Conservation (phyloP, 768 basidiomycete genomes). For the Agaricus blazei region DNA sequence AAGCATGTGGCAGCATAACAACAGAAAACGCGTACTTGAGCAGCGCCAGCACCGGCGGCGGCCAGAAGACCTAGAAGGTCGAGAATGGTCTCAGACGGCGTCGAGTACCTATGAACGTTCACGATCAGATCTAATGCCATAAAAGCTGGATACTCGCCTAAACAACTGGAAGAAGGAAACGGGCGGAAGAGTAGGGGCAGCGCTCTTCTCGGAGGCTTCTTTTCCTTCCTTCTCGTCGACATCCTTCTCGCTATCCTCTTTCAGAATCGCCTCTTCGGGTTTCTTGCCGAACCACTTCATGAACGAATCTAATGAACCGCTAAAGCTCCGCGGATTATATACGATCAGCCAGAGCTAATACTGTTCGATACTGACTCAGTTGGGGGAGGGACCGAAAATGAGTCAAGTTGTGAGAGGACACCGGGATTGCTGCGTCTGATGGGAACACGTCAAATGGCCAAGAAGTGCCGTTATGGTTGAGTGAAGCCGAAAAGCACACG, state of each 20-base stretch:
- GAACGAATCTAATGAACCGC: not conserved
- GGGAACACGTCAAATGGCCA: not conserved
- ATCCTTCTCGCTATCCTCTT: not conserved
- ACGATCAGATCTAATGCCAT: not conserved
- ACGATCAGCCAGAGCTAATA: not conserved
- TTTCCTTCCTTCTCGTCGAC: not conserved
- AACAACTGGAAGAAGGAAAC: conserved; percentile 11
- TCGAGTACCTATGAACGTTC: conserved; percentile 50
- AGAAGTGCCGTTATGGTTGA: too few relatives aligned
- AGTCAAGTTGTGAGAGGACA: not conserved
- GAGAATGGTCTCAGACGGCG: conserved; percentile 51
- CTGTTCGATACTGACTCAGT: not conserved
- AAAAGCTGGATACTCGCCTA: not conserved
- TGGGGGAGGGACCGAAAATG: not conserved
- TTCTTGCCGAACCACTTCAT: not conserved
- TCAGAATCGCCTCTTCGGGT: not conserved
- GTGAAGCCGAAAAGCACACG: too few relatives aligned
- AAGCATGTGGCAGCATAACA: not conserved
- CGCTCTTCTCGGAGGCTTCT: not conserved
- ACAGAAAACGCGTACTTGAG: conserved; percentile 43
- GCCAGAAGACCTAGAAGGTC: conserved; percentile 59
- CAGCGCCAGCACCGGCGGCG: conserved; percentile 64
- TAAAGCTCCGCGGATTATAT: not conserved
- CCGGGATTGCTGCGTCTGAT: not conserved
- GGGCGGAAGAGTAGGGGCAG: not conserved